Evolutionary conservation across 73 alveolate species (phyloP), one percentile per base, ranked within the genome.

Genomic region (Stentor coeruleus): DNA sequence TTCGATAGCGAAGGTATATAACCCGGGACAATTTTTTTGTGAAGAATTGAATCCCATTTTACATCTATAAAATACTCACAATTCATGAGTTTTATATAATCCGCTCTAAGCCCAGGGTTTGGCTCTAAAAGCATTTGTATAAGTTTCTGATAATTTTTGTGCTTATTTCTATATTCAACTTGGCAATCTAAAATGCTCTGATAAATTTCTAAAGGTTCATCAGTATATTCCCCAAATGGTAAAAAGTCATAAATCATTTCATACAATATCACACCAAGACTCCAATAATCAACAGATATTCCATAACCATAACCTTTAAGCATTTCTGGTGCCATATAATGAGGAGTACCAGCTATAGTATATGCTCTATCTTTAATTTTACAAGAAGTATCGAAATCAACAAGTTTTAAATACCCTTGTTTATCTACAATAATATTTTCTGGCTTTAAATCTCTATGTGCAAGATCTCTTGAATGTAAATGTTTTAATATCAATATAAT

Each of bases 361-460:
- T 49, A 49, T 11, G 28, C 20, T 49, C 66, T 49, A 11, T 49
- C 66, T 41, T 87, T 72, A 30, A 92, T 89, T 72, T 89, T 20
- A 37, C 33, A 28, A 11, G 79, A 37, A 28, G 38, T 26, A 2
- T 39, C 83, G 33, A 75, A 75, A 38, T 75, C 83, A 0, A 75
- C 66, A 6, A 75, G 33, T 38, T 40, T 37, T 37, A 37, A 6
- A 38, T 75, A 35, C 72, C 83, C 83, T 15, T 75, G 38, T 0
- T 15, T 36, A n/a, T 15, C 58, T 30, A 75, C 20, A 75, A 75
- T 31, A 0, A 75, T 2, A 2, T 87, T 87, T 80, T 92, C 96
- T 2, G 98, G 98, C 59, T 93, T 93, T 82, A 93, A 92, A 74
- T 93, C 98, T 76, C 97, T 85, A 66, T 88, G 87, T 6, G 91